These are phyloP conservation scores for Telopea speciosissima DNA, from an alignment of 177 flowering plant genomes.

Conservation along the genomic window DNA sequence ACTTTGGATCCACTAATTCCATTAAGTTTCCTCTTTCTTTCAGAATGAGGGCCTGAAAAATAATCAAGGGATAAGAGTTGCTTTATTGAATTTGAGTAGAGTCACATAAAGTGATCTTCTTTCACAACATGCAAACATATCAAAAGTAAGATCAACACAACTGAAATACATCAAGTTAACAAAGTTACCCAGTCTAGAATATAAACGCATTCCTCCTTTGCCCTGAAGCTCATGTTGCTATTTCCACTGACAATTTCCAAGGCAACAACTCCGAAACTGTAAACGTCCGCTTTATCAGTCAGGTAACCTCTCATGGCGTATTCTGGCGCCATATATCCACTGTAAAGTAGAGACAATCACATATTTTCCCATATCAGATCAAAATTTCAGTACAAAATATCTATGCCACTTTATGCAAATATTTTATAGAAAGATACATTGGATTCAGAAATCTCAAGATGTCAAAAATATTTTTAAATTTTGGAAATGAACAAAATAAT, in stretches of 20 bases:
- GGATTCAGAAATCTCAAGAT: too few species aligned
- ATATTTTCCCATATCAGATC: background rate
- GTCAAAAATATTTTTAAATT: background rate
- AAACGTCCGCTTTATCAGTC: conserved; percentile 29
- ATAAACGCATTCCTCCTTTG: conserved; percentile 18
- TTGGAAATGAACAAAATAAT: too few species aligned
- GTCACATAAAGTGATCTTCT: too few species aligned
- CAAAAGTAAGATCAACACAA: too few species aligned
- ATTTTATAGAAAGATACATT: too few species aligned
- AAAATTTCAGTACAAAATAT: background rate
- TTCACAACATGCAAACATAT: too few species aligned
- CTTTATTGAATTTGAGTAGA: too few species aligned
- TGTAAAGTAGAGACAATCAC: conserved; percentile 9
- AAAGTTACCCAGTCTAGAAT: conserved; percentile 26
- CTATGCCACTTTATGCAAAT: too few species aligned
- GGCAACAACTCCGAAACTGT: conserved; percentile 30
- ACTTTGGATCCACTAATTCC: conserved; percentile 51
- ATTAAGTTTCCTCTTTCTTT: conserved; percentile 41
- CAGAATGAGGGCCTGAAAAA: conserved; percentile 37
- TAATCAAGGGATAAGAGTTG: background rate
- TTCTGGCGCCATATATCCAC: conserved; percentile 32
- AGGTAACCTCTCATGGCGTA: conserved; percentile 28
- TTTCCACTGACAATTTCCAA: conserved; percentile 29
- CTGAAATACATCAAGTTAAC: too few species aligned
- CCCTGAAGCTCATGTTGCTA: conserved; percentile 18